Base-by-base conservation (phyloP, 1,284 basidiomycete species). In the Austroboletus novae-zelandiae region DNA sequence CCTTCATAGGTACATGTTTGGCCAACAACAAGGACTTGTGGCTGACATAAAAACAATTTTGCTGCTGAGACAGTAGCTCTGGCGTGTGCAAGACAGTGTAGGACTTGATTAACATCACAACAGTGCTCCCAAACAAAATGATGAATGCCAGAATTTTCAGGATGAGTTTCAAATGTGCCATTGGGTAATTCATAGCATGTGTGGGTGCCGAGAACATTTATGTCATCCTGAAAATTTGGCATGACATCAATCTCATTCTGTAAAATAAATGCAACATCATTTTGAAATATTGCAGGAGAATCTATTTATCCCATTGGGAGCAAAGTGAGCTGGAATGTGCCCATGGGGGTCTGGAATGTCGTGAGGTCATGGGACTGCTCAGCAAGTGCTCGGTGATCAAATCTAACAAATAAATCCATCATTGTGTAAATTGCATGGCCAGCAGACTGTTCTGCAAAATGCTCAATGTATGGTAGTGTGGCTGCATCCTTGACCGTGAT, bases 291-390 rank as follows among this genome's bases (percentile, higher is more conserved):
- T 1, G 40, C 9, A 1, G 30, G 45, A 0, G 35, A 48, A 44
- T 75, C 73, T 0, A 71, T 73, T 63, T 63, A 75, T 0, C 74
- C 73, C 70, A 71, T 72, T 0, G 71, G 73, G 0, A 74, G 50
- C 0, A 55, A 61, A 0, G 60, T 61, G 3, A 67, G 51, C 5
- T 47, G 40, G 1, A 62, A 40, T 0, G 54, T 55, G 0, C 63
- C 59, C 9, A 61, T 52, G 0, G 61, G 65, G 0, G 61, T 57
- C 34, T 62, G 60, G 40, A 68, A 68, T 0, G 65, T 67, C 0
- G 68, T 71, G 1, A 65, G 40, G 41, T 61, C 51, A 0, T 34
- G 23, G 4, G 55, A 61, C 4, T 52, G 48, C 10, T 54, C 29
- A 2, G 32, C 40, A 3, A 52, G 50, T 0, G 40, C 35, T 0